Evolutionary conservation across 2,329 filamentous ascomycete genomes (phyloP).

Genomic region (Xylariaceae sp.): DNA sequence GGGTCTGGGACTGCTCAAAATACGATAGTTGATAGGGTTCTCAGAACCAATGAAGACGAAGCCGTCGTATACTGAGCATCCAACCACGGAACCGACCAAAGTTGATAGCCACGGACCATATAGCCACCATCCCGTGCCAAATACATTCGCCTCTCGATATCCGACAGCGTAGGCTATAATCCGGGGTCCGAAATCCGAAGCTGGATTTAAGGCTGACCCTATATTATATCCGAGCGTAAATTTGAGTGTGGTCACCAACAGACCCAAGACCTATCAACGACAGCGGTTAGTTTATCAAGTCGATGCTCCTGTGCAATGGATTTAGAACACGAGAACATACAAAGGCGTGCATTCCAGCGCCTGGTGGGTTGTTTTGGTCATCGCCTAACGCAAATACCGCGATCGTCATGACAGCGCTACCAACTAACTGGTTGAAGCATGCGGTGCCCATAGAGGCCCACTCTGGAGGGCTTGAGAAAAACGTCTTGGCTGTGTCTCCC

Average conservation of each 20-base stretch:
- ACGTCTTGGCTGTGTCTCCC: conserved; percentile 37
- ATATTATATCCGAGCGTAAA: conserved; percentile 45
- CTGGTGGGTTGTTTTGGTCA: conserved; percentile 46
- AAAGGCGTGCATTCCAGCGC: conserved; percentile 46
- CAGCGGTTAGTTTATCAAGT: background rate
- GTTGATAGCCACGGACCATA: conserved; percentile 40
- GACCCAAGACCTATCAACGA: conserved; percentile 37
- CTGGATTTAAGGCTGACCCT: conserved; percentile 45
- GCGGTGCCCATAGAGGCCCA: conserved; percentile 36
- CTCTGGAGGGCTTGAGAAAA: conserved; percentile 40
- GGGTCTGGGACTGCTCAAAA: conserved; percentile 17
- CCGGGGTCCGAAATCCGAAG: conserved; percentile 45
- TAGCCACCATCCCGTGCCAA: conserved; percentile 41
- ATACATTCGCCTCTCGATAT: conserved; percentile 36
- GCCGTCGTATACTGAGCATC: conserved; percentile 40
- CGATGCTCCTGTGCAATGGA: background rate
- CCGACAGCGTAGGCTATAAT: conserved; percentile 42
- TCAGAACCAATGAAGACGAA: conserved; percentile 40
- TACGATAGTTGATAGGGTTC: conserved; percentile 36
- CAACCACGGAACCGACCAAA: conserved; percentile 36
- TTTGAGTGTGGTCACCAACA: conserved; percentile 43
- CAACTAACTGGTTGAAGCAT: conserved; percentile 44
- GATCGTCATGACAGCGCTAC: conserved; percentile 43
- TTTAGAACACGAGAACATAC: conserved; percentile 20
- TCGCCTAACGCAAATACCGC: conserved; percentile 45